These are phyloP conservation scores for Pythium monospermum DNA, from an alignment of 352 stramenopile species.

Conservation along the genomic window DNA sequence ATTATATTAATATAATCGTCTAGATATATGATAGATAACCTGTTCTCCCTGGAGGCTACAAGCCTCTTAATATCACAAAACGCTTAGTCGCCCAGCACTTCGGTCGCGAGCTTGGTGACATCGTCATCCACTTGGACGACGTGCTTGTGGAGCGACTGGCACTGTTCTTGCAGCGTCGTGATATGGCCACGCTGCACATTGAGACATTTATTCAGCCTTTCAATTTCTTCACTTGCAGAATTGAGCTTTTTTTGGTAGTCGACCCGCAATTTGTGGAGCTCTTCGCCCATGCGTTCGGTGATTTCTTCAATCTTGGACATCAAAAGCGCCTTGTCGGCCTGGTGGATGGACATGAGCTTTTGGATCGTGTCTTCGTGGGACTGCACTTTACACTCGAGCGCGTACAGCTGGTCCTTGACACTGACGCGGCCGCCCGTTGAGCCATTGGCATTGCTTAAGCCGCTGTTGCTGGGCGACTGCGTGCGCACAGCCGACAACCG, in stretches of 20 bases:
- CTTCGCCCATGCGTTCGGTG: conserved; percentile 69
- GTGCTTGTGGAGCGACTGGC: conserved; percentile 79
- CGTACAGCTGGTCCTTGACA: conserved; percentile 78
- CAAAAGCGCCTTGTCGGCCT: conserved; percentile 69
- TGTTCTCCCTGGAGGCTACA: no score
- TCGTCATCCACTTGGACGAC: conserved; percentile 83
- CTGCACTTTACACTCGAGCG: conserved; percentile 73
- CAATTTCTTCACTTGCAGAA: conserved; percentile 75
- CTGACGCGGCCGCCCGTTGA: conserved; percentile 32
- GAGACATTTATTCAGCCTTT: conserved; percentile 80
- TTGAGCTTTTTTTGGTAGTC: conserved; percentile 84
- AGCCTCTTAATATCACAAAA: no score
- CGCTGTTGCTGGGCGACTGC: conserved; percentile 47
- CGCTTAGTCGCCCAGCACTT: conserved; percentile 75
- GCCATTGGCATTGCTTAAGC: conserved; percentile 5
- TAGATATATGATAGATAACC: no score
- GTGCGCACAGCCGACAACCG: conserved; percentile 45
- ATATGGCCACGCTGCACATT: conserved; percentile 81
- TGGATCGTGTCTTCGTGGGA: conserved; percentile 81
- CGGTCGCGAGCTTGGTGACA: conserved; percentile 75
- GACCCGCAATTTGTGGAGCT: conserved; percentile 69
- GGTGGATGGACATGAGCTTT: conserved; percentile 80
- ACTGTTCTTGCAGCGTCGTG: conserved; percentile 80
- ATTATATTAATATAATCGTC: no score
- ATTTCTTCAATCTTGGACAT: conserved; percentile 80